Evolutionary conservation across 192 early-diverging fungal genomes (phyloP).

Genomic region (Entrophospora sp.): DNA sequence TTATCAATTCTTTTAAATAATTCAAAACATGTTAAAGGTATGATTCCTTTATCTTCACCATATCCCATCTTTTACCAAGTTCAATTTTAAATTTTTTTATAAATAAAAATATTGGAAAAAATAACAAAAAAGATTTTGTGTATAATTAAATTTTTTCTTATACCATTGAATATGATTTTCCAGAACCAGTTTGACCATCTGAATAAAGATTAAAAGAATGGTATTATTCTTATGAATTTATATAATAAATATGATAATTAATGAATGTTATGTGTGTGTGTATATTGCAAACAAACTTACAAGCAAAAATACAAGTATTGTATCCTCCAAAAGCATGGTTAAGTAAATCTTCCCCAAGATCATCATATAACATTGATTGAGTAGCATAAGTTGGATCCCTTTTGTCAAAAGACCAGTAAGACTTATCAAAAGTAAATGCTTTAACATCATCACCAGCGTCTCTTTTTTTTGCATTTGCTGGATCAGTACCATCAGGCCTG

Average conservation of each 20-base stretch:
- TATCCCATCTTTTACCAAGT: slow-evolving; percentile 47
- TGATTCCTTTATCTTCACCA: slow-evolving; percentile 74
- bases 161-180: slow-evolving; percentile 63
- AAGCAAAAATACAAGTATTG: slow-evolving; percentile 91
- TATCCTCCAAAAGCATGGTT: slow-evolving; percentile 85
- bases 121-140: no score
- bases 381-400: slow-evolving; percentile 54
- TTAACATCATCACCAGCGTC: slow-evolving; percentile 40
- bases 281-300: slow-evolving; percentile 32
- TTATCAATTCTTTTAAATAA: slow-evolving; percentile 62
- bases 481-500: slow-evolving; percentile 38
- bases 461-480: slow-evolving; percentile 22
- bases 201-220: not conserved
- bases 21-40: slow-evolving; percentile 72
- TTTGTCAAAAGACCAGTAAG: slow-evolving; percentile 78
- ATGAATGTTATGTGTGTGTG: not conserved
- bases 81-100: no score
- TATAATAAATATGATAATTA: not conserved
- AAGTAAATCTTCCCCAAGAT: slow-evolving; percentile 67
- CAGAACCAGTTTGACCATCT: slow-evolving; percentile 75
- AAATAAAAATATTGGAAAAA: no score
- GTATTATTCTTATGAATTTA: no score
- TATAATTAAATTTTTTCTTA: slow-evolving; percentile 10
- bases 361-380: slow-evolving; percentile 67
- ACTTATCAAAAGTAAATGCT: slow-evolving; percentile 79